phyloP scores from a whole-genome alignment of 345 rosid genomes.

The Aethionema arabicum region DNA sequence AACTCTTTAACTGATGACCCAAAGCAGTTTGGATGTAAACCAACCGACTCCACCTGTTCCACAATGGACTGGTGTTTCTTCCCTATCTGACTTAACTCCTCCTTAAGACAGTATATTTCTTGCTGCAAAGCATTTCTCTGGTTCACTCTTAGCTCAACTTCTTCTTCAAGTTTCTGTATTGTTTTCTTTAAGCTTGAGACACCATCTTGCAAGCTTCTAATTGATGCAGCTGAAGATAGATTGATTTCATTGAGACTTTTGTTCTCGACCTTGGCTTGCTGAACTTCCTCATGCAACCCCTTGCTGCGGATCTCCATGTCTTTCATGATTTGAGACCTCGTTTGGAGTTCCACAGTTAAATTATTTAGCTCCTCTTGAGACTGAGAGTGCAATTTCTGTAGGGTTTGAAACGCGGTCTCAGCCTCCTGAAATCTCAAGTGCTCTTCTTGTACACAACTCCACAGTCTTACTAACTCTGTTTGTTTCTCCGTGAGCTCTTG shows the following conservation, averaged over 20 bases:
- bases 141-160: conserved; percentile 72
- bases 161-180: conserved; percentile 75
- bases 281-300: conserved; percentile 55
- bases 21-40: conserved; percentile 50
- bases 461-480: conserved; percentile 72
- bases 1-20: conserved; percentile 58
- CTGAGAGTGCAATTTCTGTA: conserved; percentile 85
- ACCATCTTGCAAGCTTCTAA: conserved; percentile 64
- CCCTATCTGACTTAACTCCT: conserved; percentile 66
- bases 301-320: conserved; percentile 64
- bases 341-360: conserved; percentile 63
- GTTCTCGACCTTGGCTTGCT: conserved; percentile 55
- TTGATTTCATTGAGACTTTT: conserved; percentile 48
- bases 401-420: conserved; percentile 94
- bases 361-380: conserved; percentile 90
- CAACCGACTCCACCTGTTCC: conserved; percentile 62
- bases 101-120: conserved; percentile 80
- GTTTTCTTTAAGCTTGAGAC: conserved; percentile 65
- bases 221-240: conserved; percentile 51
- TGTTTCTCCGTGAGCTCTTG: conserved; percentile 81
- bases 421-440: conserved; percentile 82
- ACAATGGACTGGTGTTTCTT: conserved; percentile 48
- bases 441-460: conserved; percentile 89
- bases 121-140: conserved; percentile 92
- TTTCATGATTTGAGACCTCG: conserved; percentile 53